Evolutionary conservation across 116 monocot species (phyloP).

Genomic region (Cymodocea nodosa): DNA sequence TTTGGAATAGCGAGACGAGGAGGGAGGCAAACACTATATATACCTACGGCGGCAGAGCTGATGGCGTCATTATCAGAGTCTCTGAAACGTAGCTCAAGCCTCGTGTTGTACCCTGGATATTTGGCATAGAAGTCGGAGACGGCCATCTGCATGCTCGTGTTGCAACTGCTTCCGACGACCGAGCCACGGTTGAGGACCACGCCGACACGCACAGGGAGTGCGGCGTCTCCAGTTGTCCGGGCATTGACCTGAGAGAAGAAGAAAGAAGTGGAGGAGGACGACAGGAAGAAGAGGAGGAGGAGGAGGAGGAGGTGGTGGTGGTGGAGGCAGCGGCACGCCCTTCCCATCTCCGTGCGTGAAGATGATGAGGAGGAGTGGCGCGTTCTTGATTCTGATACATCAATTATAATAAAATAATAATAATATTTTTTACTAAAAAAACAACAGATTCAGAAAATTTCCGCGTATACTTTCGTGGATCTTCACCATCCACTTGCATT

Average conservation of each 20-base stretch:
- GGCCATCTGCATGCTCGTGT: conserved; percentile 9
- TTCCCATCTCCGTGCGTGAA: no score
- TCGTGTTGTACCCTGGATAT: conserved; percentile 11
- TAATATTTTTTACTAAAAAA: no score
- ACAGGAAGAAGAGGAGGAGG: background rate
- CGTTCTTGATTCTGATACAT: no score
- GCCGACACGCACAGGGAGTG: conserved; percentile 4
- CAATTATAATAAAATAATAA: no score
- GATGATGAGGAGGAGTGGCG: no score
- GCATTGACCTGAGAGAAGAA: background rate
- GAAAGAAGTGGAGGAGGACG: background rate
- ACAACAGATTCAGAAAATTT: no score
- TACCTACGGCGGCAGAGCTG: conserved; percentile 11
- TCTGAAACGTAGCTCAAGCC: conserved; percentile 3
- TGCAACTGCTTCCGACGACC: background rate
- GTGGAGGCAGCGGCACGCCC: no score
- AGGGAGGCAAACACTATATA: no score
- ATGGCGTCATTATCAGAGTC: conserved; percentile 7
- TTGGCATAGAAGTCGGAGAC: conserved; percentile 17
- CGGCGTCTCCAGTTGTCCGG: background rate
- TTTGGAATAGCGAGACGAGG: background rate
- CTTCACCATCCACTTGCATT: no score
- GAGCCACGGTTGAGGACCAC: conserved; percentile 7
- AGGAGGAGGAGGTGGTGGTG: background rate
- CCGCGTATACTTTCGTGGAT: no score